Conservation (phyloP, 2,329 filamentous ascomycete species). For the Pseudogymnoascus sp. region DNA sequence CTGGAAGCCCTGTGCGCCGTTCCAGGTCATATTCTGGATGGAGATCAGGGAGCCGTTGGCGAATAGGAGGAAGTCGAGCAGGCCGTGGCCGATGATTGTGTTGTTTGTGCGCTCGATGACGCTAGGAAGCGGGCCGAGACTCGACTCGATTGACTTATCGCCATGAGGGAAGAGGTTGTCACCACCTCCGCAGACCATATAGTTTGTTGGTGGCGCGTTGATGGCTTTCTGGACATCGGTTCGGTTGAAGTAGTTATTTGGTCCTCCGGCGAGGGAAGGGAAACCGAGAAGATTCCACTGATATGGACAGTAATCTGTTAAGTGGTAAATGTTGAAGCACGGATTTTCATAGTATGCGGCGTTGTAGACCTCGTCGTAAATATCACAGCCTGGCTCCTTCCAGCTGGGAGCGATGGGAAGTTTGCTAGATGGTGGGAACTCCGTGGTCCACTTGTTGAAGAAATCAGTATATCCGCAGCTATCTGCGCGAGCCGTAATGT, state of each 20-base stretch:
- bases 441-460: constrained; percentile 38
- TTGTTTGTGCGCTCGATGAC: constrained; percentile 54
- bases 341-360: constrained; percentile 49
- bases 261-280: constrained; percentile 44
- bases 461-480: constrained; percentile 46
- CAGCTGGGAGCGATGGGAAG: constrained; percentile 34
- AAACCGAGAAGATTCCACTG: constrained; percentile 24
- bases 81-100: constrained; percentile 53
- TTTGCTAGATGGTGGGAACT: constrained; percentile 48
- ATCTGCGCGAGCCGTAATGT: constrained; percentile 37
- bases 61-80: constrained; percentile 53
- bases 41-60: constrained; percentile 54
- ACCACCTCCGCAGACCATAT: constrained; percentile 42
- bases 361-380: constrained; percentile 35
- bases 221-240: constrained; percentile 51
- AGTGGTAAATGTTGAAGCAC: constrained; percentile 57
- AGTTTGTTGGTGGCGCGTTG: constrained; percentile 45
- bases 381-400: constrained; percentile 16
- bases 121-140: constrained; percentile 43
- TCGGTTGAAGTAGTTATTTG: constrained; percentile 53
- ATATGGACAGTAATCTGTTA: constrained; percentile 40
- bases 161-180: constrained; percentile 37
- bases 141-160: constrained; percentile 41
- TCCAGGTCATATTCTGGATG: constrained; percentile 67
- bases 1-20: constrained; percentile 56